Percentiles rank a stretch among this genome's conserved stretches.
These are phyloP conservation scores for Cryptococcus sp. DNA, from an alignment of 1,284 basidiomycete genomes.

Conservation along the genomic window DNA sequence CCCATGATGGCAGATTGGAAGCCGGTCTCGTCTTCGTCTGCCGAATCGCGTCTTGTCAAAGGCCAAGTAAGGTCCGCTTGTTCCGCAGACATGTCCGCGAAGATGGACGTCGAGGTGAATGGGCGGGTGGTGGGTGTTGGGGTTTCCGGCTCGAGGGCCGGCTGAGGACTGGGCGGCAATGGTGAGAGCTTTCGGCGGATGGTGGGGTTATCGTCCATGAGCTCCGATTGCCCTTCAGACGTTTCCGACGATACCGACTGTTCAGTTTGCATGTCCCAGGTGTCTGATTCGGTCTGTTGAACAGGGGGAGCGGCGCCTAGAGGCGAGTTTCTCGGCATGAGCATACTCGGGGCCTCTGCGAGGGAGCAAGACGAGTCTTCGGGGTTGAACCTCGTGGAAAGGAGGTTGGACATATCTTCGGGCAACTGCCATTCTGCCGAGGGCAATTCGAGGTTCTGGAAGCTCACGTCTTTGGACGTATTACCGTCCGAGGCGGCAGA, in stretches of 20 bases:
- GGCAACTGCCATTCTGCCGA: constrained; percentile 29
- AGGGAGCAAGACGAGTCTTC: constrained; percentile 19
- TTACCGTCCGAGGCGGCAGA: constrained; percentile 8
- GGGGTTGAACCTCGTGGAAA: constrained; percentile 27
- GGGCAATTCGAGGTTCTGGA: constrained; percentile 26
- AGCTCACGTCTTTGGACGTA: constrained; percentile 22
- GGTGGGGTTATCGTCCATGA: constrained; percentile 27
- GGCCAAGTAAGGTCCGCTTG: constrained; percentile 45
- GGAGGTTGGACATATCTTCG: constrained; percentile 40
- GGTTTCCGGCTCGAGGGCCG: constrained; percentile 6
- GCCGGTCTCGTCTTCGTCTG: constrained; percentile 24
- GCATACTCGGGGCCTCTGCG: constrained; percentile 2
- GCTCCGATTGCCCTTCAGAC: constrained; percentile 5
- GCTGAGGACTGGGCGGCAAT: not conserved
- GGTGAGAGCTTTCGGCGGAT: constrained; percentile 24
- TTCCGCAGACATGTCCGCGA: constrained; percentile 48
- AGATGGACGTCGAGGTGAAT: constrained; percentile 32
- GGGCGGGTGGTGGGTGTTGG: constrained; percentile 14
- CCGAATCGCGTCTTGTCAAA: constrained; percentile 13
- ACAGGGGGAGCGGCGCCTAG: not conserved
- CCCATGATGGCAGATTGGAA: constrained; percentile 26
- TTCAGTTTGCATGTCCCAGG: constrained; percentile 9
- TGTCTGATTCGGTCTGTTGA: constrained; percentile 9
- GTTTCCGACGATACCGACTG: constrained; percentile 1
- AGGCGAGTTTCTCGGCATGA: not conserved